Evolutionary conservation across 2,329 filamentous ascomycete genomes (phyloP), one percentile per base, ranked within the genome.

Genomic region (Zelopaecilomyces penicillatus): DNA sequence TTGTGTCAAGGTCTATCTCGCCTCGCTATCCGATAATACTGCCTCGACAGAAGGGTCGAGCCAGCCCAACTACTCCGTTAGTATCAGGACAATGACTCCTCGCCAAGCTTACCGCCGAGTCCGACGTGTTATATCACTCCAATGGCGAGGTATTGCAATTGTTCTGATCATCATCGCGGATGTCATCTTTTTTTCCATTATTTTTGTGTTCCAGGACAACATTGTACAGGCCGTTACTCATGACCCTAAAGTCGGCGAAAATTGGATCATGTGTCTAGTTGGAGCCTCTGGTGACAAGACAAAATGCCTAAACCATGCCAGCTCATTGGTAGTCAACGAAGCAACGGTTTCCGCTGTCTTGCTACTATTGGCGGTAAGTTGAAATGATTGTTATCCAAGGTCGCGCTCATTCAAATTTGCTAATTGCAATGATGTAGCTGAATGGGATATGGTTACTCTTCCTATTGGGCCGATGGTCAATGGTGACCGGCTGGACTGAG

Each of bases 1-100:
- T 69, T 97, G 93, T 63, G 85, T 95, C 66, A 89, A 95, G 60
- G 87, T 98, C 40, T 98, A 97, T 62, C 73, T 98, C 43, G 83
- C 83, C 45, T 90, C 90, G 28, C 73, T 95, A 44, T 76, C 80
- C 49, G 87, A 95, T 61, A 80, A 80, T 54, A 76, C 79, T 44
- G 70, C 76, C 32, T 82, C 83, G 4, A 88, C 85, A 0, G 82
- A 83, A 41, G 81, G 76, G 56, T 88, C 86, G 4, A 77, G 75
- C 30, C 69, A 94, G 30, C 86, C 87, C 0, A 55, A 58, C 11
- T 90, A 90, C 65, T 76, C 78, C 9, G 80, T 78, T 58, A 95
- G 87, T 62, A 69, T 90, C 45, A 78, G 78, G 50, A 87, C 82
- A 49, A 78, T 89, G 60, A 87, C 86, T 6, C 88, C 90, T 8